Conservation (phyloP, 2,329 filamentous ascomycete species). For the Xylaria sp. region DNA sequence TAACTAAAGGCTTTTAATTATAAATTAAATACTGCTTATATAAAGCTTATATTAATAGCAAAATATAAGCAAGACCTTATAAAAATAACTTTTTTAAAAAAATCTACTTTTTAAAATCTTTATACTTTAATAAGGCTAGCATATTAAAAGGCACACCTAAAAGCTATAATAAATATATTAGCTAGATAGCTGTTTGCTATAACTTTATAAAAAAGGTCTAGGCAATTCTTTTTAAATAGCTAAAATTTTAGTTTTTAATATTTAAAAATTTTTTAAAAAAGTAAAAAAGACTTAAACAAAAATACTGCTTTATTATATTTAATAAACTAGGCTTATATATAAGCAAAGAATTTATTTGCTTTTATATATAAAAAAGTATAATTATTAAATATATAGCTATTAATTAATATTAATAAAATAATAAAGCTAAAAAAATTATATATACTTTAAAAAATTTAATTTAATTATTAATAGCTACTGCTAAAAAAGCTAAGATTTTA, state of each 20-base stretch:
- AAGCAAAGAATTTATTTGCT: neutral
- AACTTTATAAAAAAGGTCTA: neutral
- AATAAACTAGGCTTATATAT: neutral
- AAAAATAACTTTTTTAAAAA: neutral
- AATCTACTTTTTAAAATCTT: neutral
- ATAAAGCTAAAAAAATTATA: neutral
- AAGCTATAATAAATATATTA: neutral
- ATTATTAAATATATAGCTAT: neutral
- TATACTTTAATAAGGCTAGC: neutral
- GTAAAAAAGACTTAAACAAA: neutral
- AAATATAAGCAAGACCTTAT: neutral
- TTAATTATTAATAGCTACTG: neutral
- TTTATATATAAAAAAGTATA: neutral
- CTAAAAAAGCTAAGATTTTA: neutral
- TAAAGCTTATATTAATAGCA: neutral
- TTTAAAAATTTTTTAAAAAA: neutral
- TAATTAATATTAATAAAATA: neutral
- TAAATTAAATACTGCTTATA: neutral
- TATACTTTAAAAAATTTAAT: neutral
- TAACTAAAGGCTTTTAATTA: neutral
- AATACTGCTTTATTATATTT: neutral
- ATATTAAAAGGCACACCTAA: neutral
- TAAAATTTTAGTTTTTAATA: neutral
- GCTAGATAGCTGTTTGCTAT: neutral
- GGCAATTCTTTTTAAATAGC: neutral